Evolutionary conservation across 257 asterid species (phyloP).

Genomic region (Nicotiana paniculata): DNA sequence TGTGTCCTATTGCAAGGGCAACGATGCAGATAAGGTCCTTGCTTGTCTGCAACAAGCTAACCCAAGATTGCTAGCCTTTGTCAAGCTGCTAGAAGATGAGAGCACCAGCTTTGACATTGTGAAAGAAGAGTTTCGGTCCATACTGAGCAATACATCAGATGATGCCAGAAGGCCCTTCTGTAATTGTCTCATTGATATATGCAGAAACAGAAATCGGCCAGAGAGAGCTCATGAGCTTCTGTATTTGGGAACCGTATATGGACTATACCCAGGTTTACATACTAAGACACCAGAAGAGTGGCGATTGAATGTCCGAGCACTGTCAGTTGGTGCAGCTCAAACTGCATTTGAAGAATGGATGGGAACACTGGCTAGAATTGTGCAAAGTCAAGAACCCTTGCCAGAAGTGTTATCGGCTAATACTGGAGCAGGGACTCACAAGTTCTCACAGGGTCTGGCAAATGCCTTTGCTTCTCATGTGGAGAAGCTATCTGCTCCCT

Average conservation of each 20-base stretch:
- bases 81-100: constrained; percentile 33
- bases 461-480: constrained; percentile 62
- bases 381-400: constrained; percentile 49
- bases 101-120: constrained; percentile 28
- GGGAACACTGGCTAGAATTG: constrained; percentile 51
- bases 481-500: constrained; percentile 69
- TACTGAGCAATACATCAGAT: constrained; percentile 49
- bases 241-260: constrained; percentile 59
- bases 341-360: constrained; percentile 95
- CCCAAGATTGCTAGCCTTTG: constrained; percentile 39
- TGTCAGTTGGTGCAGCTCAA: constrained; percentile 84
- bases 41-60: constrained; percentile 49
- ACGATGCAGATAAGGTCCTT: constrained; percentile 56
- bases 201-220: constrained; percentile 38
- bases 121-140: constrained; percentile 52
- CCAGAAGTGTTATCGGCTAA: constrained; percentile 69
- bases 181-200: constrained; percentile 81
- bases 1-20: constrained; percentile 54
- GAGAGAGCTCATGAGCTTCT: constrained; percentile 80
- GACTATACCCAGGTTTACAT: constrained; percentile 81
- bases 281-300: constrained; percentile 80
- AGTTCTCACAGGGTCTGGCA: constrained; percentile 71
- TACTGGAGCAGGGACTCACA: constrained; percentile 84
- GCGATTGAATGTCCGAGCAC: constrained; percentile 70
- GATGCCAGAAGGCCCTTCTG: constrained; percentile 85